Evolutionary conservation across 2,329 filamentous ascomycete species (phyloP).

Genomic region (Fusarium haematococcum): DNA sequence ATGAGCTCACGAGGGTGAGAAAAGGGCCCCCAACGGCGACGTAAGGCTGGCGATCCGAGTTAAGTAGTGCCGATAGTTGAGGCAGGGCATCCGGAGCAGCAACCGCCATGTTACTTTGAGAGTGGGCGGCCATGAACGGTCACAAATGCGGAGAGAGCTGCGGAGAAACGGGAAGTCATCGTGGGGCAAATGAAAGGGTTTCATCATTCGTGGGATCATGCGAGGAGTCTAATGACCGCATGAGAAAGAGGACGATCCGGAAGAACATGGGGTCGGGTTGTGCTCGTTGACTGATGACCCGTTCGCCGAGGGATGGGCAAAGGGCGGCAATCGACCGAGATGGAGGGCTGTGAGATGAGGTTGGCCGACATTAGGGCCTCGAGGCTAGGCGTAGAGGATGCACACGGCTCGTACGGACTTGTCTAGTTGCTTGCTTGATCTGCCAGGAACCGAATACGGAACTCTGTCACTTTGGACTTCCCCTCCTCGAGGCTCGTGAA

Average conservation of each 20-base stretch:
- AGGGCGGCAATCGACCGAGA: slow-evolving; percentile 23
- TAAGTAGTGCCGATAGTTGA: slow-evolving; percentile 36
- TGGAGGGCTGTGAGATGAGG: slow-evolving; percentile 26
- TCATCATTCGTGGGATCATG: slow-evolving; percentile 37
- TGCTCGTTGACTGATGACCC: slow-evolving; percentile 9
- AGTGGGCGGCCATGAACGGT: slow-evolving; percentile 15
- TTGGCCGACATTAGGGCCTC: slow-evolving; percentile 33
- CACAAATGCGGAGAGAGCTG: slow-evolving; percentile 34
- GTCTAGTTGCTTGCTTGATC: slow-evolving; percentile 18
- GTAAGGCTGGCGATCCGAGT: slow-evolving; percentile 31
- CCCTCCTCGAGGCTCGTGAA: neutral
- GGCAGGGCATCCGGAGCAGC: slow-evolving; percentile 24
- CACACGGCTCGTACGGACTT: neutral
- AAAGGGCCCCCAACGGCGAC: slow-evolving; percentile 31
- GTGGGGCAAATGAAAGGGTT: slow-evolving; percentile 29
- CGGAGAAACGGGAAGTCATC: slow-evolving; percentile 30
- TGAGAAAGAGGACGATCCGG: slow-evolving; percentile 29
- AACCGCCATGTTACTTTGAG: slow-evolving; percentile 28
- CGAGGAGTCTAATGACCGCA: slow-evolving; percentile 34
- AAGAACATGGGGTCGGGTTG: slow-evolving; percentile 23
- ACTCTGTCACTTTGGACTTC: neutral
- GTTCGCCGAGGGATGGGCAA: slow-evolving; percentile 22
- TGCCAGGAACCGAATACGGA: slow-evolving; percentile 1
- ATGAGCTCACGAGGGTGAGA: slow-evolving; percentile 14
- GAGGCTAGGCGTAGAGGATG: slow-evolving; percentile 13